phyloP scores from a whole-genome alignment of 192 early-diverging fungal genomes.

The Umbelopsis isabellina region DNA sequence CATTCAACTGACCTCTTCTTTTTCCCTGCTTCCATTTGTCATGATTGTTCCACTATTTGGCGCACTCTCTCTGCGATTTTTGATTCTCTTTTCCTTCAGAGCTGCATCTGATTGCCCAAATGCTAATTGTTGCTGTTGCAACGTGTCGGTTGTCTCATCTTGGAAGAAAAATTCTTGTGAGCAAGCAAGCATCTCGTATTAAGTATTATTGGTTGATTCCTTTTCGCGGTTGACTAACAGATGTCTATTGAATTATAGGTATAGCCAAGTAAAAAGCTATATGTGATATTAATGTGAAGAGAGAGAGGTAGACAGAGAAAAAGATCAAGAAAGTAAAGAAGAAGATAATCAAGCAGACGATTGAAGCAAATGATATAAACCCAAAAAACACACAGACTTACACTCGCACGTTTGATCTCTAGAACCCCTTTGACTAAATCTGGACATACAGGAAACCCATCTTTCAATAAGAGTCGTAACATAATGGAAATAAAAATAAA shows the following conservation, averaged over 20 bases:
- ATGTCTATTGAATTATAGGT: too few relatives aligned
- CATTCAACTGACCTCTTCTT: conserved; percentile 29
- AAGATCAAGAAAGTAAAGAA: background rate
- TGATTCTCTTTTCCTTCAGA: background rate
- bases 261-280: too few relatives aligned
- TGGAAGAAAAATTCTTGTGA: conserved; percentile 39
- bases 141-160: conserved; percentile 15
- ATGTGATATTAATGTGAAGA: background rate
- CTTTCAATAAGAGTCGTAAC: conserved; percentile 13
- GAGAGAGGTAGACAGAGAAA: background rate
- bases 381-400: conserved; percentile 19
- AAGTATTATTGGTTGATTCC: background rate
- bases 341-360: background rate
- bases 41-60: conserved; percentile 9
- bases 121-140: conserved; percentile 7
- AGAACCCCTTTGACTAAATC: conserved; percentile 11
- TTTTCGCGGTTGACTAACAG: background rate
- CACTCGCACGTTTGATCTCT: conserved; percentile 4
- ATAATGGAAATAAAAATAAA: conserved; percentile 18
- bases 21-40: conserved; percentile 25
- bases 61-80: conserved; percentile 19
- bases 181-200: conserved; percentile 35
- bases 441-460: conserved; percentile 20
- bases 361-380: background rate
- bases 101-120: conserved; percentile 2